phyloP scores from a whole-genome alignment of 176 grass and related monocot genomes.

The Phyllostachys edulis region DNA sequence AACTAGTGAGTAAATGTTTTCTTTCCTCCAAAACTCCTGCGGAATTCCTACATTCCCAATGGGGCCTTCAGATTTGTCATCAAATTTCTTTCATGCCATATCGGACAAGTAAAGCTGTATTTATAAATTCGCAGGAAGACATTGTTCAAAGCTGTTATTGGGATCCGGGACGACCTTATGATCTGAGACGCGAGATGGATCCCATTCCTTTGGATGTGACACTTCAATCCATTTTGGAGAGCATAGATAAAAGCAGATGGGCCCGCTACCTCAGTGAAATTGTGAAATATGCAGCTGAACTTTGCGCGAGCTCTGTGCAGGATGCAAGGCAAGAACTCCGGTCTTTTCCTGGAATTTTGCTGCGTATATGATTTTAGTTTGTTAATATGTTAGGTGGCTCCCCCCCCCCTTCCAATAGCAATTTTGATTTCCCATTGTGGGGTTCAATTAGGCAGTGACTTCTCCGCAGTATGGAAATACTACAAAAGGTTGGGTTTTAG shows the following conservation, averaged over 20 bases:
- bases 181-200: slow-evolving; percentile 91
- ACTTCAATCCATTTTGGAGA: slow-evolving; percentile 97
- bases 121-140: slow-evolving; percentile 72
- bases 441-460: not conserved
- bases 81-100: slow-evolving; percentile 4
- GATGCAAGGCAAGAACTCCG: slow-evolving; percentile 72
- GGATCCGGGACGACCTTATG: slow-evolving; percentile 90
- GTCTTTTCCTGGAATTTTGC: not conserved
- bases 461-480: slow-evolving; percentile 3
- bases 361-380: slow-evolving; percentile 15
- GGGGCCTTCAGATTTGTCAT: slow-evolving; percentile 14
- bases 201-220: slow-evolving; percentile 84
- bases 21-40: not conserved
- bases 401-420: not conserved
- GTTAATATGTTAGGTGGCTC: not conserved
- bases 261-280: slow-evolving; percentile 94
- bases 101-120: not conserved
- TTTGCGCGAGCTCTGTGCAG: slow-evolving; percentile 85
- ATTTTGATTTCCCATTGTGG: not conserved
- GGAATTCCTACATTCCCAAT: not conserved
- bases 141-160: slow-evolving; percentile 97
- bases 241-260: slow-evolving; percentile 88
- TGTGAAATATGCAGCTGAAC: slow-evolving; percentile 91
- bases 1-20: slow-evolving; percentile 6
- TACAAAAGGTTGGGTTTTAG: not conserved